These are phyloP conservation scores for Phytophthora pistaciae DNA, from an alignment of 352 stramenopile species.

Conservation along the genomic window DNA sequence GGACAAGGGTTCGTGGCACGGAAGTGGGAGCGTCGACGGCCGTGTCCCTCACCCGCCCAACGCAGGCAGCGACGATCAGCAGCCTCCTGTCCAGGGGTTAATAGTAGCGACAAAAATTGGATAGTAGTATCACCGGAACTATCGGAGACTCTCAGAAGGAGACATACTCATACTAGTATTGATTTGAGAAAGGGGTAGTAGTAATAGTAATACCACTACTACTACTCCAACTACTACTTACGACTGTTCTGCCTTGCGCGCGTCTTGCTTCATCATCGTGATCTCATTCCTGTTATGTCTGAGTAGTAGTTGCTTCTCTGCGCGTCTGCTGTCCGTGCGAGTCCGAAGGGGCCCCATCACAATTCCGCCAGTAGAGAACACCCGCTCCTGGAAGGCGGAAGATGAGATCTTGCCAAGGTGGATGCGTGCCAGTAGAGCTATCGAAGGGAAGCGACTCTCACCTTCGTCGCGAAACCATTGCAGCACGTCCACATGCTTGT, in stretches of 20 bases:
- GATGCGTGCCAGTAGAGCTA: not conserved
- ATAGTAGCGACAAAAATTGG: no score
- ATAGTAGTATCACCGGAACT: no score
- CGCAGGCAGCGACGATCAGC: no score
- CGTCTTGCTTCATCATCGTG: not conserved
- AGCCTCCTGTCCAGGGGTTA: no score
- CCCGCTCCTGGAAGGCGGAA: not conserved
- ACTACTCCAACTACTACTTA: no score
- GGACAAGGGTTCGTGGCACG: no score
- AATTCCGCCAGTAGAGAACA: constrained; percentile 10
- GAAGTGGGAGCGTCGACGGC: no score
- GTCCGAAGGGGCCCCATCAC: constrained; percentile 1
- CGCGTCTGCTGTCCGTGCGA: constrained; percentile 5
- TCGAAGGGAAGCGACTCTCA: constrained; percentile 2
- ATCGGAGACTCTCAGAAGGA: no score
- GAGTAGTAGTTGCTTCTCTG: constrained; percentile 9
- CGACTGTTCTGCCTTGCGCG: not conserved
- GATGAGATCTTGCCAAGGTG: not conserved
- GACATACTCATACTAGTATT: no score
- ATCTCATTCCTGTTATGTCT: constrained; percentile 1
- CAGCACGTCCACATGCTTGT: constrained; percentile 12
- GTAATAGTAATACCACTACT: no score
- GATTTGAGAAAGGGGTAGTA: no score
- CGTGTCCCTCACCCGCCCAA: no score
- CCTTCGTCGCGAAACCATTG: constrained; percentile 13